phyloP scores from a whole-genome alignment of 1,284 basidiomycete species.

The Mycosarcoma mackinlayi region DNA sequence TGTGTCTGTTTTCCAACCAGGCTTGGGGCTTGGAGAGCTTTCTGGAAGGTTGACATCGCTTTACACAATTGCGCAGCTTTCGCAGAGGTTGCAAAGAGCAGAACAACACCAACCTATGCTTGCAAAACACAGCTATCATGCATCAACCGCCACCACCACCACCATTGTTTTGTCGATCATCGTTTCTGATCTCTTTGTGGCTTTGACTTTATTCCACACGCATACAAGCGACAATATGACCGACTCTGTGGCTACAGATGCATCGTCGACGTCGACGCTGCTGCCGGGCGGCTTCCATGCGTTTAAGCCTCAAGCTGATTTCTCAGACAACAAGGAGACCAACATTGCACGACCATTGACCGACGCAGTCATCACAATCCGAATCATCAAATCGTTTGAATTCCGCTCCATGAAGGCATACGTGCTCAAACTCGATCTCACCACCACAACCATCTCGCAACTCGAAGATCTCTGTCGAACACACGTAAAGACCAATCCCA shows the following conservation, averaged over 20 bases:
- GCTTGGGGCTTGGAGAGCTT: slow-evolving; percentile 12
- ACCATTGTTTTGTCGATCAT: background rate
- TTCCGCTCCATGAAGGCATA: slow-evolving; percentile 89
- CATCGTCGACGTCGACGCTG: background rate
- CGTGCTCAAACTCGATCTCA: slow-evolving; percentile 85
- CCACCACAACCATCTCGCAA: slow-evolving; percentile 78
- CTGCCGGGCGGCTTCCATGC: slow-evolving; percentile 50
- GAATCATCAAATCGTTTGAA: slow-evolving; percentile 94
- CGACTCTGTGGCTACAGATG: background rate
- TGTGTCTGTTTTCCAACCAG: too few relatives aligned
- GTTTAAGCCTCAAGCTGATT: slow-evolving; percentile 54
- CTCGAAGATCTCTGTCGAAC: slow-evolving; percentile 80
- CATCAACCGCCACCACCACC: background rate
- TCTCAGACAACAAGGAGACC: slow-evolving; percentile 73
- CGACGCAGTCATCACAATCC: slow-evolving; percentile 83
- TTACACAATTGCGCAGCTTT: too few relatives aligned
- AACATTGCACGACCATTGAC: slow-evolving; percentile 78
- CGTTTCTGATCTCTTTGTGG: too few relatives aligned
- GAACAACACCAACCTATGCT: too few relatives aligned
- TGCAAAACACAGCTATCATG: background rate
- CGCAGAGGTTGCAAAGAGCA: too few relatives aligned
- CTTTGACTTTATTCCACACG: too few relatives aligned
- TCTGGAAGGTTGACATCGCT: too few relatives aligned
- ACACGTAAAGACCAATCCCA: slow-evolving; percentile 49
- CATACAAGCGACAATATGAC: slow-evolving; percentile 7